phyloP scores from a whole-genome alignment of 139 green algal species.

The Mychonastes homosphaera region DNA sequence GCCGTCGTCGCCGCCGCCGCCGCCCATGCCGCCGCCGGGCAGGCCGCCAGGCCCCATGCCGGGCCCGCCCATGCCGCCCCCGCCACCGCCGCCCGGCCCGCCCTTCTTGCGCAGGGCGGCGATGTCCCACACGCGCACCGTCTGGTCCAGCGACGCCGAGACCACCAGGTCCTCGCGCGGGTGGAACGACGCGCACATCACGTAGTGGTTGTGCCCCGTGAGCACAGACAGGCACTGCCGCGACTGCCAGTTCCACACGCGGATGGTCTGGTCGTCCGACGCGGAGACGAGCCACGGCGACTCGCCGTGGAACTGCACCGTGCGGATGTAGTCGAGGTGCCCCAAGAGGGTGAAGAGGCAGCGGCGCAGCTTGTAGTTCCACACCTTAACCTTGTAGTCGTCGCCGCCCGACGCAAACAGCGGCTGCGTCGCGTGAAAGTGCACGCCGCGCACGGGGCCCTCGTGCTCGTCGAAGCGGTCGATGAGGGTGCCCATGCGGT shows the following conservation, averaged over 20 bases:
- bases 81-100: slow-evolving; percentile 49
- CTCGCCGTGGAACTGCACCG: slow-evolving; percentile 89
- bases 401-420: slow-evolving; percentile 98
- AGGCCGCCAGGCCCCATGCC: too few species aligned
- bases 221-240: slow-evolving; percentile 92
- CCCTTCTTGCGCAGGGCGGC: slow-evolving; percentile 90
- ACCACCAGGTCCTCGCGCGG: slow-evolving; percentile 91
- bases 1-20: too few species aligned
- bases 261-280: slow-evolving; percentile 97
- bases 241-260: slow-evolving; percentile 99
- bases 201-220: slow-evolving; percentile 99
- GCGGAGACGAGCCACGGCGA: slow-evolving; percentile 97
- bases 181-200: slow-evolving; percentile 99
- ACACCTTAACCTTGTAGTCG: slow-evolving; percentile 95
- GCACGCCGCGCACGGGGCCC: slow-evolving; percentile 89
- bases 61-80: slow-evolving; percentile 78
- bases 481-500: slow-evolving; percentile 98
- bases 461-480: slow-evolving; percentile 99
- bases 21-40: too few species aligned
- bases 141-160: slow-evolving; percentile 90
- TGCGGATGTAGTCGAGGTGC: slow-evolving; percentile 99
- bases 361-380: slow-evolving; percentile 96
- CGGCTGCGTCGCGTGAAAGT: slow-evolving; percentile 95
- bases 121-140: slow-evolving; percentile 98
- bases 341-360: slow-evolving; percentile 98